These are phyloP conservation scores for Comarum palustre DNA, from an alignment of 306 rosid genomes.

Conservation along the genomic window DNA sequence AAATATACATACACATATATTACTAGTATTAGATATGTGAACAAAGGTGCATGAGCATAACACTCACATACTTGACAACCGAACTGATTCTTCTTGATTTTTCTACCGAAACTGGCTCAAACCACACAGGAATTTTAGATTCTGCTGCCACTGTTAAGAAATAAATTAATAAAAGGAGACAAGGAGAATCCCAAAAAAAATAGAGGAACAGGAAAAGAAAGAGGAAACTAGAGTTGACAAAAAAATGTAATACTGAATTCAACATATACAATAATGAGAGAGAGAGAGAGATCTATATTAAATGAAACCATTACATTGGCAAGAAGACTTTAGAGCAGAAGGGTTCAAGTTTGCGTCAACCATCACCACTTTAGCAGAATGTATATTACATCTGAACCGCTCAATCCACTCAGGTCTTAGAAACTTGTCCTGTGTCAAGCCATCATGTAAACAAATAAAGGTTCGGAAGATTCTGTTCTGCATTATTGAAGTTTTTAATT, in stretches of 20 bases:
- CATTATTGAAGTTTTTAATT: constrained; percentile 27
- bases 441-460: constrained; percentile 17
- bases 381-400: constrained; percentile 45
- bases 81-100: constrained; percentile 74
- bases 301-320: constrained; percentile 48
- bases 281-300: constrained; percentile 12
- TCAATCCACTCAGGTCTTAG: constrained; percentile 76
- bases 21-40: background rate
- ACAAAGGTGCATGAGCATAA: constrained; percentile 21
- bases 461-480: constrained; percentile 18
- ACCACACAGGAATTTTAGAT: constrained; percentile 68
- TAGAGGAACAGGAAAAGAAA: constrained; percentile 7
- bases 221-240: background rate
- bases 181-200: constrained; percentile 18
- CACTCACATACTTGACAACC: constrained; percentile 76
- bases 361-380: constrained; percentile 65
- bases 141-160: constrained; percentile 58
- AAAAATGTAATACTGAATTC: background rate
- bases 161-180: no score
- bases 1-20: background rate
- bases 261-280: background rate
- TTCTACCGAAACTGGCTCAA: constrained; percentile 90
- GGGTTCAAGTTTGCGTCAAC: constrained; percentile 76
- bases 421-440: constrained; percentile 61
- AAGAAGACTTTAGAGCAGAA: constrained; percentile 62